phyloP scores from a whole-genome alignment of 169 alveolate genomes.

The Ichthyophthirius multifiliis region DNA sequence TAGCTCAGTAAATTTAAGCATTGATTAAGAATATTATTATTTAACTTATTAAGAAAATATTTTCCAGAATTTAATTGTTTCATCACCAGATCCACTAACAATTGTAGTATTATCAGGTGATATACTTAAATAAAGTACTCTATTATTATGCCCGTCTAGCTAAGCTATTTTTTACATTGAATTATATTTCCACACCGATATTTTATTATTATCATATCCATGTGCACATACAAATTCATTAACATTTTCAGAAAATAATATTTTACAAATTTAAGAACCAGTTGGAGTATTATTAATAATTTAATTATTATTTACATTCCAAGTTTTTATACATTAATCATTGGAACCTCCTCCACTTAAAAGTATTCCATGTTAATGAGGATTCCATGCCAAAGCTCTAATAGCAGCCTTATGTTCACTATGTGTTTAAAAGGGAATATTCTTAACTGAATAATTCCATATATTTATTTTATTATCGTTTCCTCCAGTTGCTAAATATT shows the following conservation, averaged over 20 bases:
- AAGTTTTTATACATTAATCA: constrained; percentile 93
- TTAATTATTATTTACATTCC: constrained; percentile 89
- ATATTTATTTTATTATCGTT: constrained; percentile 93
- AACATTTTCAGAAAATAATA: constrained; percentile 89
- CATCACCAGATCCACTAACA: constrained; percentile 86
- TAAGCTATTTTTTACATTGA: constrained; percentile 82
- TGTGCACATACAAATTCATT: constrained; percentile 93
- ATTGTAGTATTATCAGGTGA: constrained; percentile 80
- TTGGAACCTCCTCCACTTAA: constrained; percentile 98
- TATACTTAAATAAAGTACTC: constrained; percentile 89
- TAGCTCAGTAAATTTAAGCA: too few species aligned
- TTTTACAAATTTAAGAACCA: constrained; percentile 93
- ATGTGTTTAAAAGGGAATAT: not conserved
- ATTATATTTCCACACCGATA: constrained; percentile 92
- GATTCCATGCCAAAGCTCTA: constrained; percentile 97
- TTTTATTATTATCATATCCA: constrained; percentile 92
- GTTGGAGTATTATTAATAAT: constrained; percentile 80
- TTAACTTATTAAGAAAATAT: too few species aligned
- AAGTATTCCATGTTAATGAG: constrained; percentile 92
- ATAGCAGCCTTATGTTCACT: constrained; percentile 90
- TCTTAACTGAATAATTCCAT: constrained; percentile 67
- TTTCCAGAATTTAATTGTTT: constrained; percentile 78
- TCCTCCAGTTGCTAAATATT: constrained; percentile 93
- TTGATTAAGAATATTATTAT: too few species aligned
- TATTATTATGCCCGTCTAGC: constrained; percentile 89